These are phyloP conservation scores for Dalbergia oliveri DNA, from an alignment of 306 rosid genomes.

Conservation along the genomic window DNA sequence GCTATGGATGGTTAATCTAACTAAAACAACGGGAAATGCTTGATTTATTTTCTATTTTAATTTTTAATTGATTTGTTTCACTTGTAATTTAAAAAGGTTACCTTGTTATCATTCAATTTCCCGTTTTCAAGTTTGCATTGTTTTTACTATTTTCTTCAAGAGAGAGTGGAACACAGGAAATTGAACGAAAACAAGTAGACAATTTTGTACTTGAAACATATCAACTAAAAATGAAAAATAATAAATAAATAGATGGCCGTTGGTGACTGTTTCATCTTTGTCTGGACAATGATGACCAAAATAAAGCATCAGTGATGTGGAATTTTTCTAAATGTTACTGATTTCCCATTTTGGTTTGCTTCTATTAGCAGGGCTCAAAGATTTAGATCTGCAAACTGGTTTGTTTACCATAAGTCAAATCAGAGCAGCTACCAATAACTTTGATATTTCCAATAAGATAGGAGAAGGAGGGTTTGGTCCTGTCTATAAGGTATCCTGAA, in stretches of 20 bases:
- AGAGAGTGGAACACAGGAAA: too few species aligned
- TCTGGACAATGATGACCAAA: neutral
- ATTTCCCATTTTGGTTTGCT: neutral
- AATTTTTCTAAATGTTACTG: neutral
- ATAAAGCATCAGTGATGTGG: neutral
- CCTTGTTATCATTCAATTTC: too few species aligned
- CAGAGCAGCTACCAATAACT: constrained; percentile 39
- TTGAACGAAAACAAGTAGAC: too few species aligned
- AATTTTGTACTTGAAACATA: too few species aligned
- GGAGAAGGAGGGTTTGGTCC: constrained; percentile 74
- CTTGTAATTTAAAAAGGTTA: too few species aligned
- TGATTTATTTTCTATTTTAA: too few species aligned
- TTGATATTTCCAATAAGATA: constrained; percentile 45
- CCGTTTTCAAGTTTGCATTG: too few species aligned
- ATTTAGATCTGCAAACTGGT: constrained; percentile 32
- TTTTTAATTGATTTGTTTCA: too few species aligned
- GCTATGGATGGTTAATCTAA: neutral
- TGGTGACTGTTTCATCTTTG: neutral
- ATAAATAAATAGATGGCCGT: too few species aligned
- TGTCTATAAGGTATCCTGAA: constrained; percentile 60
- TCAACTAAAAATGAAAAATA: too few species aligned
- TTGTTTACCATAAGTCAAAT: constrained; percentile 25
- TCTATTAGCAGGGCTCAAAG: constrained; percentile 44
- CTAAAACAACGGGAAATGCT: neutral
- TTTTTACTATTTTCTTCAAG: too few species aligned